Evolutionary conservation across 2,329 filamentous ascomycete species (phyloP).

Genomic region (Phialocephala subalpina): DNA sequence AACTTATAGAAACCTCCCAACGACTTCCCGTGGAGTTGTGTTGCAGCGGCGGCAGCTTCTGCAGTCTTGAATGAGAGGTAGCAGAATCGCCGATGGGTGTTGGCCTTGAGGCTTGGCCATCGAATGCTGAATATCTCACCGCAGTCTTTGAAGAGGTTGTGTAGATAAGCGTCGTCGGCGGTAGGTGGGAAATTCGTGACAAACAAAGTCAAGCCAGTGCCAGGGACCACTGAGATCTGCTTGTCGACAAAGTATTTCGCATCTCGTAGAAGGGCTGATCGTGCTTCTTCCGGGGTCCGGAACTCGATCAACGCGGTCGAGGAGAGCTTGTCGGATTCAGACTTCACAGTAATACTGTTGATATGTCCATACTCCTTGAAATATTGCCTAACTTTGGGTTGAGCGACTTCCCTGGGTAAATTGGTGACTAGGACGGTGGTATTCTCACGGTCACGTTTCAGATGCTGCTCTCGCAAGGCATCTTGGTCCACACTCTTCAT

Average conservation of each 20-base stretch:
- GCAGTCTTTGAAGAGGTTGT: slow-evolving; percentile 73
- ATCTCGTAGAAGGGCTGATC: slow-evolving; percentile 81
- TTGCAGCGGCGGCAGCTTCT: slow-evolving; percentile 74
- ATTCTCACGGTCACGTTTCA: slow-evolving; percentile 89
- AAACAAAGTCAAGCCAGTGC: slow-evolving; percentile 82
- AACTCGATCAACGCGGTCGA: slow-evolving; percentile 86
- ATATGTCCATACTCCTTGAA: slow-evolving; percentile 91
- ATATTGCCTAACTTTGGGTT: slow-evolving; percentile 83
- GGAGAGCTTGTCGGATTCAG: slow-evolving; percentile 66
- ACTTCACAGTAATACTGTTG: slow-evolving; percentile 75
- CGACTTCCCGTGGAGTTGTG: slow-evolving; percentile 73
- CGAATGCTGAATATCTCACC: slow-evolving; percentile 87
- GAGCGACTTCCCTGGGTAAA: slow-evolving; percentile 73
- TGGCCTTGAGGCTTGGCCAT: slow-evolving; percentile 90
- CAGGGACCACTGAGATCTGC: slow-evolving; percentile 77
- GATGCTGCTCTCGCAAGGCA: slow-evolving; percentile 47
- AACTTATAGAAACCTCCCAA: slow-evolving; percentile 75
- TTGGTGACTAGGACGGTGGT: slow-evolving; percentile 84
- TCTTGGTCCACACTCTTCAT: slow-evolving; percentile 55
- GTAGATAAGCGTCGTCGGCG: slow-evolving; percentile 75
- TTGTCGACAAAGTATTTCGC: slow-evolving; percentile 79
- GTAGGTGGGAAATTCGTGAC: slow-evolving; percentile 88
- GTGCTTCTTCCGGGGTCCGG: slow-evolving; percentile 78
- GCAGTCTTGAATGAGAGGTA: slow-evolving; percentile 87
- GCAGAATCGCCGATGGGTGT: slow-evolving; percentile 90